Base-by-base conservation (phyloP, 2,329 filamentous ascomycete genomes). In the Phaeoacremonium minimum region DNA sequence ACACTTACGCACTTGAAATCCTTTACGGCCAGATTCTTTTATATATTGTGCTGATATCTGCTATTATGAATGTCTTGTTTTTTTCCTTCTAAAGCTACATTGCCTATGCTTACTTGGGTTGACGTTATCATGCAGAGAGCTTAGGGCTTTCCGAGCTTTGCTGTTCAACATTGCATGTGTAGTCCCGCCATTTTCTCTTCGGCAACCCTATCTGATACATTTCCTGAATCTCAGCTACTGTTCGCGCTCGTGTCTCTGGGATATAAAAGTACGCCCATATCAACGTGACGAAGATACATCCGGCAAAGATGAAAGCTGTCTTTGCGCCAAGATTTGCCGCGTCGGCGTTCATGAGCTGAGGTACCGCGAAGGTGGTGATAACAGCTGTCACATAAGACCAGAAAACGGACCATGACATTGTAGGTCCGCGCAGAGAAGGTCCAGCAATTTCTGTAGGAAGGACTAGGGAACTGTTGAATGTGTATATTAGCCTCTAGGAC, bases 351-450 rank as follows among this genome's bases (percentile, higher is more conserved):
- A 35, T 60, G 32, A 63, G 32, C 43, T 51, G 57, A 3, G 58
- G 59, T 9, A 61, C 56, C 4, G 51, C 59, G 12, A 62, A 52
- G 4, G 58, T 62, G n/a, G 59, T 61, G 26, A 62, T 58, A 12
- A 62, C 56, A 3, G 58, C 58, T 6, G 58, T 63, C 11, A 51
- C 52, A 31, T 57, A 57, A 12, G 52, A 50, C 32, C 58, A 62
- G 4, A 53, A 53, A 26, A 60, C 47, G 3, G 58, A 55, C 31
- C 56, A 61, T 7, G 58, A 52, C 55, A 61, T 56, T 18, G 57
- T 61, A 28, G 33, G 33, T 14, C 28, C 32, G 28, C 38, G 38
- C 22, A 40, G 7, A 20, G 30, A 33, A 5, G 38, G 31, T 18
- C 30, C 37, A 11, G 38, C 55, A 52, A 40, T 61, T 53, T 28